Conservation (phyloP, 73 alveolate genomes). For the Symbiodinium natans region DNA sequence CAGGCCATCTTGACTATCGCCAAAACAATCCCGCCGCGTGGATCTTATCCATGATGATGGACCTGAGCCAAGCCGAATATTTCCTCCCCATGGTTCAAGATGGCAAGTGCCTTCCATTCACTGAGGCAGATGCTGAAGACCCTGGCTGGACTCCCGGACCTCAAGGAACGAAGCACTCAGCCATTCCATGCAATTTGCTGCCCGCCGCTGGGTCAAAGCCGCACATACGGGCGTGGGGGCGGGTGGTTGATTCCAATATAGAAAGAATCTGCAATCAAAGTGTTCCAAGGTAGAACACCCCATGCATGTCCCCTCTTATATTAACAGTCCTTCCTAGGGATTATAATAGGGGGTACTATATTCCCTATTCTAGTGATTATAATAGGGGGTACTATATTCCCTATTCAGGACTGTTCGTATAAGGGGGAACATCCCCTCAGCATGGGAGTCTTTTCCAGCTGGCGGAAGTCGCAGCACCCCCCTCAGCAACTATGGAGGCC, state of each 20-base stretch:
- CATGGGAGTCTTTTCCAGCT: neutral
- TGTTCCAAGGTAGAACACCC: too few relatives aligned
- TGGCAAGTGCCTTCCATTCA: neutral
- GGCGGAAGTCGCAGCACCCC: neutral
- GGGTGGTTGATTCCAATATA: too few relatives aligned
- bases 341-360: too few relatives aligned
- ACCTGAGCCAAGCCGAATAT: neutral
- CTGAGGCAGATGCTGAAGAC: neutral
- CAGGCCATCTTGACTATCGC: neutral
- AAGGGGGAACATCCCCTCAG: neutral
- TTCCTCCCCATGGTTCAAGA: too few relatives aligned
- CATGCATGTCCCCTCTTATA: too few relatives aligned
- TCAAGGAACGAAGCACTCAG: neutral
- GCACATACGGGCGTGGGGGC: too few relatives aligned
- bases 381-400: too few relatives aligned
- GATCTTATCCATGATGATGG: conserved; percentile 11
- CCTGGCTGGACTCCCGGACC: conserved; percentile 11
- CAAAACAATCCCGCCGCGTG: neutral
- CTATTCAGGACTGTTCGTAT: too few relatives aligned
- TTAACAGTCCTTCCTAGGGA: too few relatives aligned
- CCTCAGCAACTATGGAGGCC: neutral
- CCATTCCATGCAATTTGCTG: too few relatives aligned
- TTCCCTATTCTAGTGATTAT: too few relatives aligned
- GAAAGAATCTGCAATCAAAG: neutral
- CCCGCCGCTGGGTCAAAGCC: too few relatives aligned